phyloP scores from a whole-genome alignment of 1,284 basidiomycete species.

The Puccinia novopanici region DNA sequence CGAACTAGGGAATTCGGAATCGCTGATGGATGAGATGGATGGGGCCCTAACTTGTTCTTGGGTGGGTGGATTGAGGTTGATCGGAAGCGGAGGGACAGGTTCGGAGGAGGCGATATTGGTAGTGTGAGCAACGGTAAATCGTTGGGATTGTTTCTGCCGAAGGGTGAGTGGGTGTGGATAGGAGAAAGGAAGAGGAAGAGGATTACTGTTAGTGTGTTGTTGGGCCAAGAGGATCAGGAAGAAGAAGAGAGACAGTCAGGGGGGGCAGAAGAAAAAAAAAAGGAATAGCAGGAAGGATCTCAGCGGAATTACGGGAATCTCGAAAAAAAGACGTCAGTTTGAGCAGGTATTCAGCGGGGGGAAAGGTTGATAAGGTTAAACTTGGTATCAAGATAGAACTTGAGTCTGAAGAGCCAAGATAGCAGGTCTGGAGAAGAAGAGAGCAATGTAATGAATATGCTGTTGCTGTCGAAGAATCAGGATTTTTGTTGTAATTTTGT shows the following conservation, averaged over 20 bases:
- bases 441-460: too few relatives aligned
- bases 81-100: constrained; percentile 10
- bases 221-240: too few relatives aligned
- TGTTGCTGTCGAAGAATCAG: too few relatives aligned
- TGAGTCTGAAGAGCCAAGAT: too few relatives aligned
- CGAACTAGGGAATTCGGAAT: not conserved
- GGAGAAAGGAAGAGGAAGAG: not conserved
- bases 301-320: constrained; percentile 16
- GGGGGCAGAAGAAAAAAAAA: not conserved
- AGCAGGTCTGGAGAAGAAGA: too few relatives aligned
- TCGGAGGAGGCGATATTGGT: not conserved
- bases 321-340: not conserved
- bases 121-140: not conserved
- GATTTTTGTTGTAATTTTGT: too few relatives aligned
- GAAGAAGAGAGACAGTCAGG: not conserved
- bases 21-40: constrained; percentile 19
- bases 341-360: not conserved
- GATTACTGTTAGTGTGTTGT: not conserved
- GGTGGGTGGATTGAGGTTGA: not conserved
- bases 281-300: too few relatives aligned
- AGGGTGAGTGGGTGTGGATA: not conserved
- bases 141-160: constrained; percentile 9
- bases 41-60: not conserved
- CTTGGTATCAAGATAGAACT: too few relatives aligned
- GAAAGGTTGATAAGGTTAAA: not conserved